Evolutionary conservation across 2,329 filamentous ascomycete genomes (phyloP).

Genomic region (Aspergillus neotritici): DNA sequence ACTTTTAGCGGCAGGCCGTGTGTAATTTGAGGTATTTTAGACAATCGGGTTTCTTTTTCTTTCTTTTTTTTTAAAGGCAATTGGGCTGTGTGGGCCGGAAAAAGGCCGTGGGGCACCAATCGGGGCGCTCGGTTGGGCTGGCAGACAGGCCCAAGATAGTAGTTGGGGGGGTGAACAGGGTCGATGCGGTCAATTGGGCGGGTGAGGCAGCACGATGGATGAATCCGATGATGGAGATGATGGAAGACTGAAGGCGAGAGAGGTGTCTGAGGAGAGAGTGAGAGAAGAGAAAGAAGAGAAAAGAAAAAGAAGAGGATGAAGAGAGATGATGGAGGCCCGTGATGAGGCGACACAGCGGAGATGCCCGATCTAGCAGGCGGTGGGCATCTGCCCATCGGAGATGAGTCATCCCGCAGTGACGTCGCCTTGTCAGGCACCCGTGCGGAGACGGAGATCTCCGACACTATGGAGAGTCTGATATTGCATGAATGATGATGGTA

Average conservation of each 20-base stretch:
- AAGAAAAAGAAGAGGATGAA: conserved; percentile 6
- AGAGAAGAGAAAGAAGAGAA: conserved; percentile 22
- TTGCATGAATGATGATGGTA: conserved; percentile 1
- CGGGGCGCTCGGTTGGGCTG: conserved; percentile 11
- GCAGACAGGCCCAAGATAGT: too few species aligned
- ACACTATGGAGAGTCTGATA: too few species aligned
- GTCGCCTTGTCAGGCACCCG: not conserved
- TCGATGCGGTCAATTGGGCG: too few species aligned
- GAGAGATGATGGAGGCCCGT: conserved; percentile 2
- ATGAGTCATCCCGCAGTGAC: not conserved
- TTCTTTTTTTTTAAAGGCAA: not conserved
- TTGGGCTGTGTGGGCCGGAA: too few species aligned
- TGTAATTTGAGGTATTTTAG: too few species aligned
- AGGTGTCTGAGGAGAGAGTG: not conserved
- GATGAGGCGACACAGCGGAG: not conserved
- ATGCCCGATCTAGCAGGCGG: not conserved
- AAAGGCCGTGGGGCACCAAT: too few species aligned
- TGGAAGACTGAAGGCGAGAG: not conserved
- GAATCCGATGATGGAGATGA: conserved; percentile 13
- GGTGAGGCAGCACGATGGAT: too few species aligned
- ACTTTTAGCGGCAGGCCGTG: too few species aligned
- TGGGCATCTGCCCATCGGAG: not conserved
- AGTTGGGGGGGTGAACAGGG: too few species aligned
- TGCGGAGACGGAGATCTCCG: too few species aligned
- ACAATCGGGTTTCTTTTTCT: too few species aligned